These are phyloP conservation scores for Scortechinia acanthostroma DNA, from an alignment of 2,329 filamentous ascomycete species.

Conservation along the genomic window DNA sequence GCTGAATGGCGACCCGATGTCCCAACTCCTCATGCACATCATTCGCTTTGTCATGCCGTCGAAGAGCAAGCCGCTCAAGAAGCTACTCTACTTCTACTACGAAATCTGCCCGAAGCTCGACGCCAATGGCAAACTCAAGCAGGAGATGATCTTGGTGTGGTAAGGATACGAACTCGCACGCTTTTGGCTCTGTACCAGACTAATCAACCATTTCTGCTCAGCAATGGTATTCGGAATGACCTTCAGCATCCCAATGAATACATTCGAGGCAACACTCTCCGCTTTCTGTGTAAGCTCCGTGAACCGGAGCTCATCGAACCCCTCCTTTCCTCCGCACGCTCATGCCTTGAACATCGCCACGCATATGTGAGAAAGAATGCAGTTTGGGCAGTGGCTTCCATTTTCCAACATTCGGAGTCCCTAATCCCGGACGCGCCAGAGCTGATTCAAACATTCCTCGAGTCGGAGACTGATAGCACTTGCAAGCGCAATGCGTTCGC, in stretches of 20 bases:
- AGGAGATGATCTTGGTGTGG: constrained; percentile 99
- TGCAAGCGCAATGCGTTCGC: constrained; percentile 98
- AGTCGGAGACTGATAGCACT: constrained; percentile 83
- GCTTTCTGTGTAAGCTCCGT: constrained; percentile 91
- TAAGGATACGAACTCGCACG: too few relatives aligned
- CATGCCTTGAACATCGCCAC: constrained; percentile 90
- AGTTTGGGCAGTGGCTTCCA: constrained; percentile 87
- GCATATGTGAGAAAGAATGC: constrained; percentile 98
- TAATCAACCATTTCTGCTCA: constrained; percentile 33
- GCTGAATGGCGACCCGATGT: constrained; percentile 96
- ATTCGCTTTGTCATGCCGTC: constrained; percentile 99
- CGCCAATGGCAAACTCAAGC: constrained; percentile 85
- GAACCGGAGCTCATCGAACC: constrained; percentile 95
- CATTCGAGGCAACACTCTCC: constrained; percentile 93
- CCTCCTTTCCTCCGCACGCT: constrained; percentile 81
- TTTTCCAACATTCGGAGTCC: constrained; percentile 81
- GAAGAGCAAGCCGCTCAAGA: constrained; percentile 93
- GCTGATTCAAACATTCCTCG: constrained; percentile 81
- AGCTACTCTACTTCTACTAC: constrained; percentile 98
- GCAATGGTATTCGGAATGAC: constrained; percentile 96
- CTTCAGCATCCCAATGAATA: constrained; percentile 97
- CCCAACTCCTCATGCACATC: constrained; percentile 95
- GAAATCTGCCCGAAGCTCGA: constrained; percentile 98
- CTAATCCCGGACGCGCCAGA: constrained; percentile 94
- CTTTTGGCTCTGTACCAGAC: too few relatives aligned